These are phyloP conservation scores for Sphaerulina musiva DNA, from an alignment of 2,329 filamentous ascomycete species.

Conservation along the genomic window DNA sequence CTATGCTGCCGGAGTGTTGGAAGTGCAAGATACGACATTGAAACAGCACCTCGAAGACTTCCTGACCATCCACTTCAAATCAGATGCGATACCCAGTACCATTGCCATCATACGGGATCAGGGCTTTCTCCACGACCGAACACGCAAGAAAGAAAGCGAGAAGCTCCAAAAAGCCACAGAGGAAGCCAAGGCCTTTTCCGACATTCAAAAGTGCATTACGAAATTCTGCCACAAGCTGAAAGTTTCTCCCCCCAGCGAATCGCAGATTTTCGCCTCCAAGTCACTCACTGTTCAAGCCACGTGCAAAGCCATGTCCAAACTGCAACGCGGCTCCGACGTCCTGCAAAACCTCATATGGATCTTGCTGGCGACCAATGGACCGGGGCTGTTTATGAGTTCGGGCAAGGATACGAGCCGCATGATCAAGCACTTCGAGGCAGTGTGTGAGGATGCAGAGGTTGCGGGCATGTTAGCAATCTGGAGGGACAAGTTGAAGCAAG, in stretches of 20 bases:
- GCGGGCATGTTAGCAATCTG: conserved; percentile 25
- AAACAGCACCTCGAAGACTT: conserved; percentile 27
- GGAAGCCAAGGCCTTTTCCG: conserved; percentile 22
- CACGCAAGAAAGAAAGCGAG: conserved; percentile 23
- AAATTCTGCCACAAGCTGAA: conserved; percentile 28
- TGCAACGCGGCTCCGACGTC: conserved; percentile 28
- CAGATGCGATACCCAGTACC: conserved; percentile 21
- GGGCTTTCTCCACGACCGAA: conserved; percentile 20
- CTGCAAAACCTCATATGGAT: conserved; percentile 34
- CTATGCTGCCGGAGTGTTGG: conserved; percentile 24
- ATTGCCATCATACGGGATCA: conserved; percentile 14
- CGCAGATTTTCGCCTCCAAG: conserved; percentile 19
- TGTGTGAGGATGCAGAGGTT: conserved; percentile 22
- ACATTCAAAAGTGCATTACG: conserved; percentile 21
- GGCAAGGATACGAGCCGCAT: conserved; percentile 35
- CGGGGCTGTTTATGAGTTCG: conserved; percentile 30
- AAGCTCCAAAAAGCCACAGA: conserved; percentile 25
- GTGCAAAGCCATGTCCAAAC: conserved; percentile 23
- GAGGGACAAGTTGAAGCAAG: conserved; percentile 29
- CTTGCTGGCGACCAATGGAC: conserved; percentile 23
- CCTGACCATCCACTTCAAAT: conserved; percentile 24
- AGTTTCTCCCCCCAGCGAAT: conserved; percentile 18
- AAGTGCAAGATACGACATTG: conserved; percentile 24
- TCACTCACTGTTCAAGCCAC: conserved; percentile 20
- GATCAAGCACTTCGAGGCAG: conserved; percentile 29